These are phyloP conservation scores for Citrus inodora DNA, from an alignment of 345 rosid species.

Conservation along the genomic window DNA sequence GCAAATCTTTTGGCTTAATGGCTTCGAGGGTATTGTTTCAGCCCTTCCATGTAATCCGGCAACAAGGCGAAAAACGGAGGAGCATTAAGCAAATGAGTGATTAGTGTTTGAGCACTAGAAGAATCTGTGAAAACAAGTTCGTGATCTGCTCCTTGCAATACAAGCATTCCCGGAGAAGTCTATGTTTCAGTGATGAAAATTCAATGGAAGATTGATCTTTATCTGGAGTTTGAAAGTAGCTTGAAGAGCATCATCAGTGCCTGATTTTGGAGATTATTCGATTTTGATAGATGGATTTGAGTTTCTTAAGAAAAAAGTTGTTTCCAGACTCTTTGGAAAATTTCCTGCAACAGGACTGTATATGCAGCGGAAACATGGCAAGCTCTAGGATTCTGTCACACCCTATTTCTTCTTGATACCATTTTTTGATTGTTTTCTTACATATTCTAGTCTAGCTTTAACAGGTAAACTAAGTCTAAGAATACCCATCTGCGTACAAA, in stretches of 20 bases:
- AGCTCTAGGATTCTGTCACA: neutral
- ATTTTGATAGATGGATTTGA: slow-evolving; percentile 59
- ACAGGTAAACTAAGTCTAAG: neutral
- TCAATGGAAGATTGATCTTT: slow-evolving; percentile 16
- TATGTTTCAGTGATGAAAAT: slow-evolving; percentile 52
- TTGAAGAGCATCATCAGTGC: slow-evolving; percentile 50
- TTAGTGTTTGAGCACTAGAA: neutral
- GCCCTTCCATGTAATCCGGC: slow-evolving; percentile 57
- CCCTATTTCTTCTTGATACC: neutral
- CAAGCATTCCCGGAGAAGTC: slow-evolving; percentile 65
- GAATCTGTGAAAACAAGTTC: slow-evolving; percentile 37
- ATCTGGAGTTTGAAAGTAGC: slow-evolving; percentile 62
- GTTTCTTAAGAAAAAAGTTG: slow-evolving; percentile 47
- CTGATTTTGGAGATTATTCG: slow-evolving; percentile 40
- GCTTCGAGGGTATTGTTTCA: slow-evolving; percentile 52
- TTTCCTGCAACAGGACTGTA: slow-evolving; percentile 38
- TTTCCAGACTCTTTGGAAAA: slow-evolving; percentile 51
- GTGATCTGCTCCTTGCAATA: slow-evolving; percentile 35
- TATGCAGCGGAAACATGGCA: too few species aligned
- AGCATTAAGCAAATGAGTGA: too few species aligned
- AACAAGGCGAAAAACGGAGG: slow-evolving; percentile 47
- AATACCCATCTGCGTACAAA: neutral
- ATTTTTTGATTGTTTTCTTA: neutral
- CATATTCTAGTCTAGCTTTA: neutral
- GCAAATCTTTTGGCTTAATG: slow-evolving; percentile 49